Evolutionary conservation across 1,139 yeast genomes (phyloP).

Genomic region (Zygosaccharomyces pseudobailii): DNA sequence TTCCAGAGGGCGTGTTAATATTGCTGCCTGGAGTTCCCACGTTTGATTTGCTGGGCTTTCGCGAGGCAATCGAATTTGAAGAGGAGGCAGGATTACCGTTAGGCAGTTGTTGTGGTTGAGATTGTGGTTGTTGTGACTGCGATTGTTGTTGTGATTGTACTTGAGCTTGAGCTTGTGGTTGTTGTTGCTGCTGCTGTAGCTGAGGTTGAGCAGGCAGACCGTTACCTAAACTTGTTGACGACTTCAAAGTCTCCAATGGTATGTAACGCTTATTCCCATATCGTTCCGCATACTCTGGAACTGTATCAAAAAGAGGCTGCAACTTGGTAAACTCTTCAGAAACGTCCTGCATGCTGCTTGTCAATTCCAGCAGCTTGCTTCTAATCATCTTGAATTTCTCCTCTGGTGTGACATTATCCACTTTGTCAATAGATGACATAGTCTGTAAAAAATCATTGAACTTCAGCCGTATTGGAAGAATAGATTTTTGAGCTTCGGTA

Average conservation of each 20-base stretch:
- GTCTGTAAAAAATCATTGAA: conserved; percentile 28
- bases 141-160: conserved; percentile 10
- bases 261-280: conserved; percentile 21
- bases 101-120: conserved; percentile 12
- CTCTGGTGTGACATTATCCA: conserved; percentile 13
- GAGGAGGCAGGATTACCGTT: conserved; percentile 12
- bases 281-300: conserved; percentile 23
- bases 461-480: conserved; percentile 28
- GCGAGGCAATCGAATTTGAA: conserved; percentile 6
- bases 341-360: conserved; percentile 22
- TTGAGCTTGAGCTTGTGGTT: neutral
- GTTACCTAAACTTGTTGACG: neutral
- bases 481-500: conserved; percentile 16
- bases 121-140: no score
- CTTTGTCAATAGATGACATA: conserved; percentile 23
- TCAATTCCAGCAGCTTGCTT: conserved; percentile 20
- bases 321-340: conserved; percentile 23
- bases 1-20: conserved; percentile 18
- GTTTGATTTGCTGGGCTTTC: conserved; percentile 17
- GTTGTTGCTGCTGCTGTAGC: neutral
- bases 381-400: conserved; percentile 25
- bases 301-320: conserved; percentile 27
- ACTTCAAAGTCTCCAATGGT: conserved; percentile 24
- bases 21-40: conserved; percentile 29
- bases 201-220: neutral